Evolutionary conservation across 176 grass and related monocot species (phyloP).

Genomic region (Guadua angustifolia): DNA sequence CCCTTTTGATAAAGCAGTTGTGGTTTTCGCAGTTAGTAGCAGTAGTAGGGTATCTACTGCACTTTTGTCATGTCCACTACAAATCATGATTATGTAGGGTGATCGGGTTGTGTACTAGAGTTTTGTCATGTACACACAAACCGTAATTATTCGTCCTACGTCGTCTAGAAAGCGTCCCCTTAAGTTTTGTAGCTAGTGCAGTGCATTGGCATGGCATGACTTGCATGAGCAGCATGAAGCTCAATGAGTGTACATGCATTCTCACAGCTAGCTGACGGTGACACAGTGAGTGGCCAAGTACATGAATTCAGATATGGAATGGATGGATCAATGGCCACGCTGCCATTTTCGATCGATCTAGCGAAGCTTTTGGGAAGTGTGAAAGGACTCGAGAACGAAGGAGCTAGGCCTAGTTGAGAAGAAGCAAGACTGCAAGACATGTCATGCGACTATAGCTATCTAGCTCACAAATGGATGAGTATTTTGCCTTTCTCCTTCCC

Average conservation of each 20-base stretch:
- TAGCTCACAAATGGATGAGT: neutral
- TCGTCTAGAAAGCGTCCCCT: slow-evolving; percentile 32
- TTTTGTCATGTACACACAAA: slow-evolving; percentile 29
- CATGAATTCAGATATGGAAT: neutral
- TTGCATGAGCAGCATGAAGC: neutral
- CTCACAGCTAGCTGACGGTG: neutral
- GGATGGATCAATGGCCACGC: neutral
- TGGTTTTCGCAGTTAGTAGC: slow-evolving; percentile 9
- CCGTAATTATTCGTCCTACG: slow-evolving; percentile 45
- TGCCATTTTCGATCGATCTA: slow-evolving; percentile 1
- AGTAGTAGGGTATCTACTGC: neutral
- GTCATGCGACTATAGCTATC: slow-evolving; percentile 18
- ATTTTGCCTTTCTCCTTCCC: slow-evolving; percentile 52
- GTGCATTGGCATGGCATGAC: neutral
- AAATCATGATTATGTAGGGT: slow-evolving; percentile 30
- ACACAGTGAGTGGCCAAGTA: neutral
- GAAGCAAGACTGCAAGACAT: neutral
- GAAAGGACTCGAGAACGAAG: slow-evolving; percentile 29
- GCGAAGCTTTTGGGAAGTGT: neutral
- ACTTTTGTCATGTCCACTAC: slow-evolving; percentile 11
- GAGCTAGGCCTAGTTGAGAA: neutral
- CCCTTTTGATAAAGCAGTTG: slow-evolving; percentile 34
- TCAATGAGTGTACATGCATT: neutral
- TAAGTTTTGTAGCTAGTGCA: slow-evolving; percentile 5
- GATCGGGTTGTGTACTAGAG: neutral